Percentiles rank a stretch among this genome's conserved stretches.
phyloP scores from a whole-genome alignment of 164 flowering plant genomes.

The Sedum album region DNA sequence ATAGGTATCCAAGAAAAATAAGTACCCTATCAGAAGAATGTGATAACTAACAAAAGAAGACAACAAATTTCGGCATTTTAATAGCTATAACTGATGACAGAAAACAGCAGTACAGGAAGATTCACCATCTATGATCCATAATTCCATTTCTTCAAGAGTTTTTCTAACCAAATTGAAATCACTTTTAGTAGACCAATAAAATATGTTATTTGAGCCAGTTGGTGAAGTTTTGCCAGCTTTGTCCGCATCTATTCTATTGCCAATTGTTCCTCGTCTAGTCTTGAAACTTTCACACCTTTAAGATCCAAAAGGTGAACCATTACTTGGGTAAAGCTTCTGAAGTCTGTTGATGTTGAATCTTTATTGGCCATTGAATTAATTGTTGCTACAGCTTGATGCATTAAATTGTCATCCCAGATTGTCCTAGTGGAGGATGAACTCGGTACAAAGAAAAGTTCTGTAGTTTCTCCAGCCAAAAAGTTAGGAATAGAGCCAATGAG shows the following conservation, averaged over 20 bases:
- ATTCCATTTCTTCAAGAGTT: conserved; percentile 33
- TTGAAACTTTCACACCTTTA: conserved; percentile 26
- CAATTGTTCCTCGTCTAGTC: conserved; percentile 35
- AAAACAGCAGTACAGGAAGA: conserved; percentile 64
- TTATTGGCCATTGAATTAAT: conserved; percentile 16
- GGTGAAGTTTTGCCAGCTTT: conserved; percentile 21
- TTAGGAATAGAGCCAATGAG: conserved; percentile 19
- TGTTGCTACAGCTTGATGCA: conserved; percentile 21
- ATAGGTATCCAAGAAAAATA: no score
- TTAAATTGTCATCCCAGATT: conserved; percentile 39
- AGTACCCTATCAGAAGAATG: no score
- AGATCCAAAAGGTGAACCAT: conserved; percentile 28
- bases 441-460: conserved; percentile 33
- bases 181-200: conserved; percentile 46
- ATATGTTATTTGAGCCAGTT: conserved; percentile 26
- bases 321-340: conserved; percentile 21
- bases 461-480: conserved; percentile 30
- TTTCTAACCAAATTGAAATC: conserved; percentile 23
- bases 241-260: conserved; percentile 17
- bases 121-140: conserved; percentile 70
- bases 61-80: no score
- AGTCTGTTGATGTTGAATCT: conserved; percentile 15
- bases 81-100: conserved; percentile 57
- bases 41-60: no score
- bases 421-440: conserved; percentile 33